Evolutionary conservation across 2,329 filamentous ascomycete genomes (phyloP), one percentile per base, ranked within the genome.

Genomic region (Ilyonectria sp.): DNA sequence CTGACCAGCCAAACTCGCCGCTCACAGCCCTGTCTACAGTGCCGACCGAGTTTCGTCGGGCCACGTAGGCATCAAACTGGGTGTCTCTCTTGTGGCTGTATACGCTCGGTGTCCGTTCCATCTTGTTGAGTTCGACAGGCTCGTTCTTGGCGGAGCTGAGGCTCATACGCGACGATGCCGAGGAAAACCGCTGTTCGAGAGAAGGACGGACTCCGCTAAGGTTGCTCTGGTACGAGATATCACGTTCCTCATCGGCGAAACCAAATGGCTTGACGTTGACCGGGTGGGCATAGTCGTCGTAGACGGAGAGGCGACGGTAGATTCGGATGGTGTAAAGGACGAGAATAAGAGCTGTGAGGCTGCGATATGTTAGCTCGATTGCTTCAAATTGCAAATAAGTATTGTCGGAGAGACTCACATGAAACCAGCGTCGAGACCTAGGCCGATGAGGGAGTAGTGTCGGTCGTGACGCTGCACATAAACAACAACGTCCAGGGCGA

Each of bases 401-500:
- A 2, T 44, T 23, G 55, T 19, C 40, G n/a, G 40, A 13, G 46
- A 26, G 29, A 76, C 85, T 76, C 79, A 88, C 86, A 89, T 81
- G 37, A 89, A 78, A 2, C 76, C 77, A 29, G 76, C 80, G 72
- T 88, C 87, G 29, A 89, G 77, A 1, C 76, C 83, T 19, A 90
- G 79, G 1, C 85, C 86, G 7, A 85, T 75, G 6, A 84, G 72
- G 0, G 86, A 85, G 77, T 87, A 89, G 35, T 84, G 76, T 21
- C 79, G 82, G 54, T 87, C 84, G 21, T 79, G 78, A 26, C 80
- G 78, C 60, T 82, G 76, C 5, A 83, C 76, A 67, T 87, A 86
- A n/a, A 88, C 81, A 40, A 87, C 81, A 29, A 87, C 77, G 65
- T 89, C 86, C 29, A 90, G 79, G 1, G 79, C 84, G 26, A 89